Evolutionary conservation across 148 eudicot species (phyloP).

Genomic region (Camellia japonica): DNA sequence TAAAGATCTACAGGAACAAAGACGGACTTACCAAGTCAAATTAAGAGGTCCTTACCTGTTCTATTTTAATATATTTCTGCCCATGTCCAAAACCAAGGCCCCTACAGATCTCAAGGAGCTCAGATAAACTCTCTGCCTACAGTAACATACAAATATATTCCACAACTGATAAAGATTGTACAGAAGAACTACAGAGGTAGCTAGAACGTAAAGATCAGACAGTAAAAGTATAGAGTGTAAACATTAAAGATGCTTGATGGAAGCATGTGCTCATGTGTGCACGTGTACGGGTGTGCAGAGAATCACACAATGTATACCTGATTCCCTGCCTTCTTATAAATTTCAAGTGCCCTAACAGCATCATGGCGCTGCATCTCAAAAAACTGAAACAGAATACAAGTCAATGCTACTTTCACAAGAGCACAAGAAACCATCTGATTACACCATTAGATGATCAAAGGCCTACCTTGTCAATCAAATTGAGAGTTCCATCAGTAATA

Average conservation of each 20-base stretch:
- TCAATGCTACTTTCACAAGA: background rate
- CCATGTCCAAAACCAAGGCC: slow-evolving; percentile 26
- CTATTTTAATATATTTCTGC: slow-evolving; percentile 28
- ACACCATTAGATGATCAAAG: background rate
- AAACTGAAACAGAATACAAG: slow-evolving; percentile 23
- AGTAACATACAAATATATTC: background rate
- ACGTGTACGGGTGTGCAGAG: too few species aligned
- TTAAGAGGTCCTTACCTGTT: slow-evolving; percentile 18
- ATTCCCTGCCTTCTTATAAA: slow-evolving; percentile 26
- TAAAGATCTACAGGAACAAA: background rate
- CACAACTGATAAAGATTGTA: too few species aligned
- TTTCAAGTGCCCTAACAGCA: slow-evolving; percentile 35
- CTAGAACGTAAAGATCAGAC: background rate
- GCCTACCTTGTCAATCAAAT: slow-evolving; percentile 34
- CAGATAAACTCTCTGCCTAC: slow-evolving; percentile 32
- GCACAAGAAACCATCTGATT: slow-evolving; percentile 4
- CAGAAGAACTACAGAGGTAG: background rate
- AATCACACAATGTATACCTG: slow-evolving; percentile 20
- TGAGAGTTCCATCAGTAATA: slow-evolving; percentile 33
- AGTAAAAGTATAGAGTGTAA: background rate
- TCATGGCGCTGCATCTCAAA: slow-evolving; percentile 40
- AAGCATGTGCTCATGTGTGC: too few species aligned
- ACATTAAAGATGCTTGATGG: too few species aligned
- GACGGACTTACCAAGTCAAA: background rate
- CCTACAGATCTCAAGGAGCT: slow-evolving; percentile 35